phyloP scores from a whole-genome alignment of 257 asterid species.

The Leptodermis oblonga region DNA sequence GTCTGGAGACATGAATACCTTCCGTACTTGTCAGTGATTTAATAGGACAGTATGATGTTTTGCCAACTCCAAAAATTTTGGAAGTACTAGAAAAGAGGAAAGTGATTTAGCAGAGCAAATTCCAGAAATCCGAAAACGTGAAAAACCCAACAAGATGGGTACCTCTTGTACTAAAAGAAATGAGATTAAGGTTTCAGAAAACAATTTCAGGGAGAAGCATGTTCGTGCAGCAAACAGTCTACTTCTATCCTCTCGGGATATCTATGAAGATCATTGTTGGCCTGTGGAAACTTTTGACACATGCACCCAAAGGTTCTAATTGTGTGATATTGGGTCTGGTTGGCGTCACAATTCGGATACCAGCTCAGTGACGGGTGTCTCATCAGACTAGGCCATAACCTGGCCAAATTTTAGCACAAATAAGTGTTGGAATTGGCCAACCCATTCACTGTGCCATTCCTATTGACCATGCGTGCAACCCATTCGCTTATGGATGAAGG shows the following conservation, averaged over 20 bases:
- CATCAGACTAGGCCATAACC: not conserved
- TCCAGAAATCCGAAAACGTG: constrained; percentile 22
- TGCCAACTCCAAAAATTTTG: constrained; percentile 36
- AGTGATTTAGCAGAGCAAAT: constrained; percentile 38
- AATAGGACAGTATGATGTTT: constrained; percentile 56
- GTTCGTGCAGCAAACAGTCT: constrained; percentile 87
- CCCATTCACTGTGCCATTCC: too few relatives aligned
- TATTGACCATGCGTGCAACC: too few relatives aligned
- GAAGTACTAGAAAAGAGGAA: constrained; percentile 46
- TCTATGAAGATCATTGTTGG: not conserved
- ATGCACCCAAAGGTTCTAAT: too few relatives aligned
- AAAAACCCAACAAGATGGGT: constrained; percentile 17
- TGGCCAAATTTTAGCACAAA: not conserved
- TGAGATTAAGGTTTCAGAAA: constrained; percentile 27
- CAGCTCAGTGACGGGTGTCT: not conserved
- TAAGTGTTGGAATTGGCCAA: too few relatives aligned
- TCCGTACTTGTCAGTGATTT: constrained; percentile 78
- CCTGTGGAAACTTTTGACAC: not conserved
- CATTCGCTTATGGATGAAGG: constrained; percentile 22
- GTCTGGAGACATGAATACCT: constrained; percentile 76
- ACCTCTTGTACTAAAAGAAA: constrained; percentile 26
- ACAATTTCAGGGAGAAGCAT: constrained; percentile 52
- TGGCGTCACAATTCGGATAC: too few relatives aligned
- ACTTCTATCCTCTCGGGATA: not conserved
- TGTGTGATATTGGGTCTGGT: too few relatives aligned